Conservation (phyloP, 2,329 filamentous ascomycete species). For the Apiospora pterosperma region DNA sequence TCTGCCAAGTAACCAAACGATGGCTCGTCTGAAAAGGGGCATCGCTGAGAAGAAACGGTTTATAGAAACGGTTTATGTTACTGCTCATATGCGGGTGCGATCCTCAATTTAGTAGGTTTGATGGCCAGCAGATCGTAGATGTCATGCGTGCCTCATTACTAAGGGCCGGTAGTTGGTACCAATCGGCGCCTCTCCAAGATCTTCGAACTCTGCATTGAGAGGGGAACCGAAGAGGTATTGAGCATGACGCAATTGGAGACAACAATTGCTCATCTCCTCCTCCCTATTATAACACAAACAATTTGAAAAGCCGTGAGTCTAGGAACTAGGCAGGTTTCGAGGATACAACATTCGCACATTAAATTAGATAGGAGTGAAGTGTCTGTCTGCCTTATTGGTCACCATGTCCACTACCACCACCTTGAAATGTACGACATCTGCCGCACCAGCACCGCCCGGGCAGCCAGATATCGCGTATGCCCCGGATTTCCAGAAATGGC, state of each 20-base stretch:
- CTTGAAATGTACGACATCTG: constrained; percentile 16
- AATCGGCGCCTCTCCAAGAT: background rate
- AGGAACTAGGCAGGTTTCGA: background rate
- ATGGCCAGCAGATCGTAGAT: background rate
- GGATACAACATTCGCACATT: background rate
- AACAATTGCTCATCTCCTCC: constrained; percentile 6
- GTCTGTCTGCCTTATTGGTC: constrained; percentile 5
- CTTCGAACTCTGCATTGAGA: background rate
- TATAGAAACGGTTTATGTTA: background rate
- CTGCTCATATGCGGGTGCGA: background rate
- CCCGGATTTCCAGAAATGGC: constrained; percentile 51
- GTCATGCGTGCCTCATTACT: background rate
- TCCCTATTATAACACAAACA: background rate
- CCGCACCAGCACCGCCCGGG: constrained; percentile 29
- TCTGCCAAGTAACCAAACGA: background rate
- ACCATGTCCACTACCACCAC: constrained; percentile 13
- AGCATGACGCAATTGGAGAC: constrained; percentile 22
- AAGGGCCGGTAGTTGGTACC: background rate
- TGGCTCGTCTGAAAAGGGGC: background rate
- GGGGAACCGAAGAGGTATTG: constrained; percentile 15
- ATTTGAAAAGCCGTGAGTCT: background rate
- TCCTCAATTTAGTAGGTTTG: background rate
- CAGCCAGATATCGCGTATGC: constrained; percentile 59
- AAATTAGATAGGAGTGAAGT: constrained; percentile 6
- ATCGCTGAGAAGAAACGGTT: background rate